Percentiles rank a stretch among this genome's conserved stretches.
Conservation (phyloP, 73 alveolate genomes). For the Tetrahymena borealis region DNA sequence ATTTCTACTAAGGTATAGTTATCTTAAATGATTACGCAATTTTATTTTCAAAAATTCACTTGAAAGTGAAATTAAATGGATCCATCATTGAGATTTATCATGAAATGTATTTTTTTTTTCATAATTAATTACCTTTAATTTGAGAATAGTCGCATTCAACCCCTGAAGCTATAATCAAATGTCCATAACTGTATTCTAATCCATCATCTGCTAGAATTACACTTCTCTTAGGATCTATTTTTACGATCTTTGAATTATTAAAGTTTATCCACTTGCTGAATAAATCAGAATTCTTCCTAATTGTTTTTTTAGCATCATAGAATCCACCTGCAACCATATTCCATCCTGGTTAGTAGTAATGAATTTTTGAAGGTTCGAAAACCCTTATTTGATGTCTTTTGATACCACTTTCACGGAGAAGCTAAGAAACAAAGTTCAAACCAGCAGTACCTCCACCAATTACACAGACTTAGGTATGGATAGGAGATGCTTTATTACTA, state of each 20-base stretch:
- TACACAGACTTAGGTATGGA: background rate
- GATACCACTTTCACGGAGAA: background rate
- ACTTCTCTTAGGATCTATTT: slow-evolving; percentile 44
- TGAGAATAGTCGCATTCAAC: slow-evolving; percentile 34
- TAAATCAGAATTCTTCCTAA: background rate
- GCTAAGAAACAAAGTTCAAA: background rate
- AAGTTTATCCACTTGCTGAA: background rate
- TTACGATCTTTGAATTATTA: slow-evolving; percentile 1
- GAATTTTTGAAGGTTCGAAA: slow-evolving; percentile 46
- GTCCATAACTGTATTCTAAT: slow-evolving; percentile 37
- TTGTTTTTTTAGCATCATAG: background rate
- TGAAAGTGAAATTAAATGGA: no score
- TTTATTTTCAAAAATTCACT: no score
- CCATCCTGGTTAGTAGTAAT: slow-evolving; percentile 57
- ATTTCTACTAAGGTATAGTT: no score
- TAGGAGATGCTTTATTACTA: background rate
- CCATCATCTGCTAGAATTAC: slow-evolving; percentile 16
- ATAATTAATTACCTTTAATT: background rate
- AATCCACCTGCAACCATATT: slow-evolving; percentile 69
- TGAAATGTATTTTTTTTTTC: background rate
- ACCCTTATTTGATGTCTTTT: slow-evolving; percentile 34
- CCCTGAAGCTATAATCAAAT: slow-evolving; percentile 53
- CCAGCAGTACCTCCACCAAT: background rate
- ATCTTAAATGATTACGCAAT: no score
- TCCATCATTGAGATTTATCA: background rate